Evolutionary conservation across 148 eudicot genomes (phyloP).

Genomic region (Bassia scoparia): DNA sequence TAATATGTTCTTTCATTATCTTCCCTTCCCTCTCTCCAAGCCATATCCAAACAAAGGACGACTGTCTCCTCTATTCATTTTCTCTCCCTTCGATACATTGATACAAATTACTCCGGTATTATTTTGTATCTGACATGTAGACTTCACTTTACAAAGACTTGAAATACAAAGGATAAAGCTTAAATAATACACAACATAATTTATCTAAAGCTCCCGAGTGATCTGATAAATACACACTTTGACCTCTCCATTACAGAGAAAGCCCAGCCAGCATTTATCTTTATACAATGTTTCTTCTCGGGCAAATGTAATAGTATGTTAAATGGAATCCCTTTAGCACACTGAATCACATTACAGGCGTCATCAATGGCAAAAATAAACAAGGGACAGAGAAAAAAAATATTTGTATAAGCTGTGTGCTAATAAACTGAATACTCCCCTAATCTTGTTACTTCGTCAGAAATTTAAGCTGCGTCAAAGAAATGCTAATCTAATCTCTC

Average conservation of each 20-base stretch:
- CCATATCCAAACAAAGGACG: too few relatives aligned
- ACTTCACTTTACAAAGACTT: not conserved
- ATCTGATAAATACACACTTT: conserved; percentile 6
- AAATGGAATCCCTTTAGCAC: conserved; percentile 8
- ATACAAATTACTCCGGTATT: too few relatives aligned
- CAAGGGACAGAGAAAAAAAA: not conserved
- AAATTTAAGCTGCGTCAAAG: conserved; percentile 15
- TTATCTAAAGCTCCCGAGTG: not conserved
- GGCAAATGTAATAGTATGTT: conserved; percentile 1
- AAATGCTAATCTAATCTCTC: not conserved
- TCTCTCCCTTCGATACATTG: too few relatives aligned
- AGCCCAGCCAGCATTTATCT: conserved; percentile 1
- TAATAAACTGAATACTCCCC: not conserved
- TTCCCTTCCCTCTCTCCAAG: too few relatives aligned
- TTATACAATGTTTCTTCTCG: conserved; percentile 19
- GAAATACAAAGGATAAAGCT: not conserved
- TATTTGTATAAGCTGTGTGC: conserved; percentile 19
- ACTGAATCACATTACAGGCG: conserved; percentile 10
- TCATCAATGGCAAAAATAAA: conserved; percentile 4
- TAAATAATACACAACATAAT: not conserved
- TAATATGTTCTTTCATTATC: too few relatives aligned
- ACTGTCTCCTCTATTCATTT: too few relatives aligned
- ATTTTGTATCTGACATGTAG: not conserved
- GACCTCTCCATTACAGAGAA: not conserved
- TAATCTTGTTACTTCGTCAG: conserved; percentile 9